Percentiles rank a stretch among this genome's conserved stretches.
These are phyloP conservation scores for Taiwanofungus camphoratus DNA, from an alignment of 1,284 basidiomycete genomes.

Conservation along the genomic window DNA sequence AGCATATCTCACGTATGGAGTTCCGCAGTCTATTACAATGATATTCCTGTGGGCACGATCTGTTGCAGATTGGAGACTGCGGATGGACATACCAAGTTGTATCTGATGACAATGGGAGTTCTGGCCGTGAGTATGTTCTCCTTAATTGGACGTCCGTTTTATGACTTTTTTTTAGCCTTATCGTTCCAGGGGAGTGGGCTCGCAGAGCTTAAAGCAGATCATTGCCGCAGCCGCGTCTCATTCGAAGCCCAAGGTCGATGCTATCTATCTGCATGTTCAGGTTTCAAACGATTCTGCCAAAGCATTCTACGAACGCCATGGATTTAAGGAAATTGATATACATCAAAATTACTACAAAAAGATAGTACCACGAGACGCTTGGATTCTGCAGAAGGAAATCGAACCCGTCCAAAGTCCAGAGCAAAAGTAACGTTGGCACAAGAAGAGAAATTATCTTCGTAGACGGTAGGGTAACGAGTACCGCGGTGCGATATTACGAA, in stretches of 20 bases:
- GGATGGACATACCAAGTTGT: conserved; percentile 52
- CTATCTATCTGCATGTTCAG: conserved; percentile 77
- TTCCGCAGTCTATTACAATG: conserved; percentile 73
- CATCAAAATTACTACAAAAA: conserved; percentile 79
- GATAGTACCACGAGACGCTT: conserved; percentile 70
- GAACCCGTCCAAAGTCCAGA: conserved; percentile 8
- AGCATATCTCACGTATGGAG: not conserved
- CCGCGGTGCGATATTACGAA: conserved; percentile 18
- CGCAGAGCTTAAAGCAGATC: conserved; percentile 59
- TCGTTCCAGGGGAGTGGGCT: conserved; percentile 66
- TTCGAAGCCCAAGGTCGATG: conserved; percentile 53
- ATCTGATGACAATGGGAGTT: conserved; percentile 82
- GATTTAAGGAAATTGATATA: conserved; percentile 59
- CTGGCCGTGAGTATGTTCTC: conserved; percentile 60
- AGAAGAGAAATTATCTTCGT: not conserved
- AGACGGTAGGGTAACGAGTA: not conserved
- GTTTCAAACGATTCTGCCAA: conserved; percentile 67
- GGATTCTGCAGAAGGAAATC: conserved; percentile 64
- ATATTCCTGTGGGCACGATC: conserved; percentile 77
- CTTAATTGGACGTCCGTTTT: not conserved
- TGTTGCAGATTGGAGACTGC: conserved; percentile 73
- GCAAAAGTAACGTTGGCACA: conserved; percentile 7
- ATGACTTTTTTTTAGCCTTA: conserved; percentile 54
- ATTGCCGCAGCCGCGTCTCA: conserved; percentile 53
- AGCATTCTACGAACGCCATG: conserved; percentile 73